Evolutionary conservation across 352 stramenopile species (phyloP).

Genomic region (Phytophthora boehmeriae): DNA sequence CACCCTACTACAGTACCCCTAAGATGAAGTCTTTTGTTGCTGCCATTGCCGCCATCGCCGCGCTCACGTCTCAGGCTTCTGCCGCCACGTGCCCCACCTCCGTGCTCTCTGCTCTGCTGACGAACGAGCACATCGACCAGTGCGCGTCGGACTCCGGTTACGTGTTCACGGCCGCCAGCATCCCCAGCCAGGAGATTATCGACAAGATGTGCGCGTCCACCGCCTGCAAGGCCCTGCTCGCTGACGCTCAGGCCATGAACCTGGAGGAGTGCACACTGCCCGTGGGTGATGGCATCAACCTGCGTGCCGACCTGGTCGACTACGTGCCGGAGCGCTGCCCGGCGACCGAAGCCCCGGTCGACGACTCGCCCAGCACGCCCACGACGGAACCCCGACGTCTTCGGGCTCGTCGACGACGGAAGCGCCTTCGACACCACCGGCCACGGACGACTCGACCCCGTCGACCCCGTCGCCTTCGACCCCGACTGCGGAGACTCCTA

Average conservation of each 20-base stretch:
- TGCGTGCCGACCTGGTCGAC: conserved; percentile 36
- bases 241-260: conserved; percentile 20
- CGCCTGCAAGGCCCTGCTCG: conserved; percentile 33
- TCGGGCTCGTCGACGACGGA: not conserved
- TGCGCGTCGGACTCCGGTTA: conserved; percentile 40
- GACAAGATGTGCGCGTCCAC: conserved; percentile 32
- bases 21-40: conserved; percentile 40
- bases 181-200: conserved; percentile 24
- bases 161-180: conserved; percentile 30
- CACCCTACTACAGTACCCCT: conserved; percentile 6
- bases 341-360: conserved; percentile 14
- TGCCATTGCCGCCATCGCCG: conserved; percentile 17
- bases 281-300: conserved; percentile 28
- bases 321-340: conserved; percentile 34
- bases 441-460: conserved; percentile 5
- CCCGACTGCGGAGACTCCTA: conserved; percentile 9
- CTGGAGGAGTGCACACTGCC: conserved; percentile 39
- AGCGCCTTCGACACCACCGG: conserved; percentile 1
- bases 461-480: conserved; percentile 6
- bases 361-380: conserved; percentile 3
- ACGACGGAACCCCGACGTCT: conserved; percentile 3
- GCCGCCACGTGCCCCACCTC: conserved; percentile 20
- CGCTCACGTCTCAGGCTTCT: conserved; percentile 20
- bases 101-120: conserved; percentile 26
- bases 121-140: conserved; percentile 28